Conservation (phyloP, 2,329 filamentous ascomycete genomes). For the Pyricularia sp. region DNA sequence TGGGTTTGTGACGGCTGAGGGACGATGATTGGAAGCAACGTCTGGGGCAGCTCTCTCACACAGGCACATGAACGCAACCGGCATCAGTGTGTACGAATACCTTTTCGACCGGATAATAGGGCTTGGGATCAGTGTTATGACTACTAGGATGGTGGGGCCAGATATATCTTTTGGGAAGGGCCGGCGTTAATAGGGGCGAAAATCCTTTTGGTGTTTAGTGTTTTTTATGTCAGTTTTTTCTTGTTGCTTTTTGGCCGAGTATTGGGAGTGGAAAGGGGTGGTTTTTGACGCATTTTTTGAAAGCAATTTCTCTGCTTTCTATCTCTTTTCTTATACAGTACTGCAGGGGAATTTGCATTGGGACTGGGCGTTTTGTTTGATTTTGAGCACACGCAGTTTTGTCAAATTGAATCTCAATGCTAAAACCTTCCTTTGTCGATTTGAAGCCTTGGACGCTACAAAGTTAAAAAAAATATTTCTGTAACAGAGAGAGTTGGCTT, state of each 20-base stretch:
- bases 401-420: not conserved
- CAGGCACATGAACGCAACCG: not conserved
- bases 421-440: not conserved
- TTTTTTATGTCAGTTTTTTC: not conserved
- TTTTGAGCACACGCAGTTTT: not conserved
- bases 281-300: not conserved
- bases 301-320: not conserved
- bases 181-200: not conserved
- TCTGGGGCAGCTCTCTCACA: not conserved
- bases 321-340: not conserved
- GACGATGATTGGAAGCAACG: not conserved
- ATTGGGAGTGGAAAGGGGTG: not conserved
- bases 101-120: not conserved
- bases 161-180: not conserved
- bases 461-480: too few species aligned
- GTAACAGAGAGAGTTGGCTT: too few species aligned
- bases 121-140: not conserved
- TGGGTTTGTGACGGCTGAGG: slow-evolving; percentile 47
- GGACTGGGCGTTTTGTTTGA: not conserved
- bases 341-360: not conserved
- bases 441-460: not conserved
- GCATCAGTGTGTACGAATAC: not conserved
- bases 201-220: not conserved
- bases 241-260: not conserved
- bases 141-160: not conserved